phyloP scores from a whole-genome alignment of 1,284 basidiomycete species.

The Hemileia vastatrix region DNA sequence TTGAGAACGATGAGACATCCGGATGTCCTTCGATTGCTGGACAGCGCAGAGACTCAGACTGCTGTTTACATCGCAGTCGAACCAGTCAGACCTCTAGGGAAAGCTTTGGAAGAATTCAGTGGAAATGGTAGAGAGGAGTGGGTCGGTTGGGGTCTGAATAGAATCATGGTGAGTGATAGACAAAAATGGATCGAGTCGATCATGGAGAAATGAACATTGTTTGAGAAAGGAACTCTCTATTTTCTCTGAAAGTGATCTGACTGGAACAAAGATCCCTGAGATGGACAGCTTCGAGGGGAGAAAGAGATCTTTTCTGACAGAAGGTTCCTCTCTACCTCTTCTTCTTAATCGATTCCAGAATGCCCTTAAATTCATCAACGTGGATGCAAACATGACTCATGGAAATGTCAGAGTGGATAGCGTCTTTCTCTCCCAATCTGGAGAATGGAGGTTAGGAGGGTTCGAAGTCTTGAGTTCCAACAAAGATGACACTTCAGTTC shows the following conservation, averaged over 20 bases:
- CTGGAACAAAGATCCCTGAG: no score
- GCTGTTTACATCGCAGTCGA: slow-evolving; percentile 90
- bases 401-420: slow-evolving; percentile 69
- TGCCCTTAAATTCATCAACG: slow-evolving; percentile 82
- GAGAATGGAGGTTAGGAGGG: slow-evolving; percentile 92
- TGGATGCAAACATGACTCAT: slow-evolving; percentile 63
- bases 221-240: slow-evolving; percentile 25
- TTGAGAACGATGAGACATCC: slow-evolving; percentile 86
- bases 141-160: slow-evolving; percentile 84
- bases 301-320: no score
- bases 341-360: slow-evolving; percentile 57
- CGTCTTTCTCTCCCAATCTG: slow-evolving; percentile 77
- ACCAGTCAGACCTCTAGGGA: slow-evolving; percentile 66
- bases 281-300: no score
- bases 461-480: slow-evolving; percentile 79
- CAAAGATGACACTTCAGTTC: slow-evolving; percentile 61
- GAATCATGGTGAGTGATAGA: slow-evolving; percentile 60
- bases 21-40: slow-evolving; percentile 87
- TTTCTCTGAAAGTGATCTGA: no score
- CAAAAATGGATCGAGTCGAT: neutral
- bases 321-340: no score
- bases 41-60: slow-evolving; percentile 76
- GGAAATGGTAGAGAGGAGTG: slow-evolving; percentile 59
- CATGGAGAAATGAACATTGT: neutral
- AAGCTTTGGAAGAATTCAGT: slow-evolving; percentile 56